Base-by-base conservation (phyloP, 228 moss, liverwort and hornwort species). In the Sphagnum magellanicum region DNA sequence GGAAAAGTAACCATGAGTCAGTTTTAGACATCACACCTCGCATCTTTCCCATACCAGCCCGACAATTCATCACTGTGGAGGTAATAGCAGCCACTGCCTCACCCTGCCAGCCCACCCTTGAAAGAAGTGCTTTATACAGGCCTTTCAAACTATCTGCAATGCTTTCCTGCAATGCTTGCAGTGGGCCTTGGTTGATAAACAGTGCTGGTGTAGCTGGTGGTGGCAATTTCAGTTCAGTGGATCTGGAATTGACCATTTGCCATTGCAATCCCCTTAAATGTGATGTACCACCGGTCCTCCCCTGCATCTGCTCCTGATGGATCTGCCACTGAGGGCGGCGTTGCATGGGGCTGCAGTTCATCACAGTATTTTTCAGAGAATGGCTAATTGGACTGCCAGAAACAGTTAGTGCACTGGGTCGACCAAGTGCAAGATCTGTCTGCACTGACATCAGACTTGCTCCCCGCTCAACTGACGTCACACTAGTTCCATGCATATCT, bases 91-190 rank as follows among this genome's bases (percentile, higher is more conserved):
- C 88, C 16, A 90, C 74, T 0, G 93, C 88, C 14, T 81, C 88
- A 15, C 69, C 90, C 72, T 97, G 93, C 97, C 97, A 93, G 0
- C 85, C 76, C 13, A 97, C 93, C 14, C 81, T 73, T 6, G 82
- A 74, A 74, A 79, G 73, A 10, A 95, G 73, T 47, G 64, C 86
- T 74, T 82, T 87, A 73, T 81, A 87, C 0, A 93, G 73, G 4
- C 81, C 81, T 61, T 91, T 89, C 48, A 94, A 67, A 49, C 14
- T 76, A 16, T 81, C 84, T 17, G 74, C 76, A 48, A 84, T 76
- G 8, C 74, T 13, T 48, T 73, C 79, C 8, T 77, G 81, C 16
- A 70, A 11, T 49, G 63, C 13, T 5, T 60, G 75, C 8, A 73
- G 66, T 5, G 78, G 81, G 59, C 78, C 75, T 8, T 60, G 68